Base-by-base conservation (phyloP, 2,329 filamentous ascomycete genomes). In the Endothia cerciana region DNA sequence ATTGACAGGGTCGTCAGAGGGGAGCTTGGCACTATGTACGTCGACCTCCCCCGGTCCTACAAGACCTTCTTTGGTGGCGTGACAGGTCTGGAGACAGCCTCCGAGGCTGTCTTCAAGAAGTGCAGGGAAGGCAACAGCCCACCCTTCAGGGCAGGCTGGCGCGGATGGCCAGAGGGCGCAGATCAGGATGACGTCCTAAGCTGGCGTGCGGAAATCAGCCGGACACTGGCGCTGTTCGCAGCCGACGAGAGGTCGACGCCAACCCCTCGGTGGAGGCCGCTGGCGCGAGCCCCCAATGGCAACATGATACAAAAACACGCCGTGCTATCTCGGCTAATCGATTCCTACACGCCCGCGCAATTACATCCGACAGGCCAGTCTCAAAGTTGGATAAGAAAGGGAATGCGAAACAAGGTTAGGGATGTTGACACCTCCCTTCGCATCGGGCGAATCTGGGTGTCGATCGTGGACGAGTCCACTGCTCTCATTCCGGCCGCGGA, bases 91-190 rank as follows among this genome's bases (percentile, higher is more conserved):
- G 68, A 76, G 49, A 68, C 69, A 6, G 73, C 71, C 30, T 75
- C 77, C n/a, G 22, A 76, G 65, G 69, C 70, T 6, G 69, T 79
- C 69, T 80, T 80, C 62, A 60, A 75, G 41, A 71, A 76, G 63
- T 80, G 74, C 62, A 60, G 53, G 4, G 64, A 77, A 70, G 75
- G 75, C 40, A 66, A 56, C 51, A 64, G 73, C 45, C 74, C 73
- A 43, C 72, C 77, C 47, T 79, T 25, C 22, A 66, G 64, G 17
- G 64, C 74, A 1, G 73, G 73, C 0, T 79, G 74, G 76, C 72
- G 25, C 2, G 74, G 72, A 65, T 80, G 74, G 78, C 76, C 77
- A 13, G 57, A 67, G 65, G 70, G 74, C 53, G 74, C 74, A n/a
- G 76, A 77, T 3, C 57, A 80, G 65, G 69, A 75, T 13, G 69